Percentiles rank a stretch among this genome's conserved stretches.
These are phyloP conservation scores for Sphagnum contortum DNA, from an alignment of 225 moss, liverwort and hornwort genomes.

Conservation along the genomic window DNA sequence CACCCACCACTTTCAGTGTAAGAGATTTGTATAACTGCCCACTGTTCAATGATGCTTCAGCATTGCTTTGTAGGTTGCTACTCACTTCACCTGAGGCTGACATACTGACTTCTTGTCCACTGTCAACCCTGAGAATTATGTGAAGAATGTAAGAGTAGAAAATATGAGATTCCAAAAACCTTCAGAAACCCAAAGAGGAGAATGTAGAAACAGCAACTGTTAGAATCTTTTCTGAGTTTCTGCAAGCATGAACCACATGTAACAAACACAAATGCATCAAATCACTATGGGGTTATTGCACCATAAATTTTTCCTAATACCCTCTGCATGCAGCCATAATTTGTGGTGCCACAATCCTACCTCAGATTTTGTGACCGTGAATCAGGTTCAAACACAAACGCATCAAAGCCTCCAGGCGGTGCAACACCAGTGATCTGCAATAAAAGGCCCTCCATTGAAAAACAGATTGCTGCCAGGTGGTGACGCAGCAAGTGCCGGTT, in stretches of 20 bases:
- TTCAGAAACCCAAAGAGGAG: too few species aligned
- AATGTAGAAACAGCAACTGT: too few species aligned
- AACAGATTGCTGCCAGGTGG: slow-evolving; percentile 45
- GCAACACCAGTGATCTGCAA: slow-evolving; percentile 39
- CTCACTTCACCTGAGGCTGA: neutral
- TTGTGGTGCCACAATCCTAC: slow-evolving; percentile 2
- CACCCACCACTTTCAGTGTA: too few species aligned
- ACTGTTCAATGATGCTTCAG: slow-evolving; percentile 7
- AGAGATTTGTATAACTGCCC: too few species aligned
- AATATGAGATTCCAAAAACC: too few species aligned
- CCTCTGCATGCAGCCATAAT: too few species aligned
- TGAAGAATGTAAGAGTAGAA: neutral
- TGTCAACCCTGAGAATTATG: neutral
- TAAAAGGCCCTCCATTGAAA: slow-evolving; percentile 57
- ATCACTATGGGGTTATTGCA: too few species aligned
- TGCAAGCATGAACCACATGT: too few species aligned
- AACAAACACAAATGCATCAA: too few species aligned
- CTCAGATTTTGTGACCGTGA: slow-evolving; percentile 23
- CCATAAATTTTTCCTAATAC: too few species aligned
- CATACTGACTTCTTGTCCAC: neutral
- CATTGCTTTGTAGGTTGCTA: slow-evolving; percentile 11
- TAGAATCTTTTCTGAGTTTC: too few species aligned
- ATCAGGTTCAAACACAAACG: slow-evolving; percentile 43
- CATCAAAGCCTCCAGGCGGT: slow-evolving; percentile 53
- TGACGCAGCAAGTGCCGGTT: slow-evolving; percentile 38